Evolutionary conservation across 2,329 filamentous ascomycete species (phyloP).

Genomic region (Colletotrichum sp.): DNA sequence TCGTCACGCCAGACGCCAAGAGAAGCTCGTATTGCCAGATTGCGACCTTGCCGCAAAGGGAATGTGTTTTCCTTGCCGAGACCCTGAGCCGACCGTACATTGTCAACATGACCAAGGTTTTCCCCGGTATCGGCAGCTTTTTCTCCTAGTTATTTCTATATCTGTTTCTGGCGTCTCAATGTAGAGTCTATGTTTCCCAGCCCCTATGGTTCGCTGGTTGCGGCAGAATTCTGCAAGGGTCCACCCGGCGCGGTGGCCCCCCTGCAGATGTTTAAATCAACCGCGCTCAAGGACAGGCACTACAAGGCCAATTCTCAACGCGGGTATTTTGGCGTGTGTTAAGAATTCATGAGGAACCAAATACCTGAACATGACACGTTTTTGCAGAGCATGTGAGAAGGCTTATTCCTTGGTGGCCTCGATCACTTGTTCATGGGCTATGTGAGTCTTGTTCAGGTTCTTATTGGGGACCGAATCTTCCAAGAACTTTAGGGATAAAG

Average conservation of each 20-base stretch:
- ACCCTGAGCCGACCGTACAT: not conserved
- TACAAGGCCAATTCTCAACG: not conserved
- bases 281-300: not conserved
- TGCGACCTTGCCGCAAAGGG: not conserved
- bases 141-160: too few species aligned
- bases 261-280: not conserved
- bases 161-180: too few species aligned
- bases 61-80: not conserved
- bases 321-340: accelerated
- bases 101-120: not conserved
- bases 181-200: not conserved
- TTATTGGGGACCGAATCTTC: not conserved
- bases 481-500: accelerated
- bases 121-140: too few species aligned
- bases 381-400: not conserved
- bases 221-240: not conserved
- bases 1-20: not conserved
- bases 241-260: too few species aligned
- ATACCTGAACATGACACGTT: not conserved
- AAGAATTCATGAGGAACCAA: not conserved
- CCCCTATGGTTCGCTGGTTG: too few species aligned
- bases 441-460: not conserved
- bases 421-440: not conserved
- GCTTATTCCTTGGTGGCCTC: not conserved
- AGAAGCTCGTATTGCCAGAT: not conserved